phyloP scores from a whole-genome alignment of 225 moss, liverwort and hornwort genomes.

The Marchantia polymorpha region DNA sequence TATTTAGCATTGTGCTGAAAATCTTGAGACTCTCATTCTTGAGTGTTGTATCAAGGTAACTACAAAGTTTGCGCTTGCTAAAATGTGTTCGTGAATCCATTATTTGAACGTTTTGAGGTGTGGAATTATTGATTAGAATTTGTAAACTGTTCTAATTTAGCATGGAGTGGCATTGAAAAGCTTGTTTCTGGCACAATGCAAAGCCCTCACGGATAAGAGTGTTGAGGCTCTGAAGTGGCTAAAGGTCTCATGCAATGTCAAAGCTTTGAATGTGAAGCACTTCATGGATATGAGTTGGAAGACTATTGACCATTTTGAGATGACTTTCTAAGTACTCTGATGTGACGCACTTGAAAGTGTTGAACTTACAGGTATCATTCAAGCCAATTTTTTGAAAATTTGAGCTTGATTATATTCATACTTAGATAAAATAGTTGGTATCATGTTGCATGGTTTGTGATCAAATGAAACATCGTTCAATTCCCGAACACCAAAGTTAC shows the following conservation, averaged over 20 bases:
- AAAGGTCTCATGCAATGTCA: slow-evolving; percentile 33
- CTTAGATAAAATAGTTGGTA: too few relatives aligned
- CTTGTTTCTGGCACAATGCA: slow-evolving; percentile 60
- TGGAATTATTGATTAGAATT: slow-evolving; percentile 55
- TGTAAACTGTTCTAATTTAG: slow-evolving; percentile 41
- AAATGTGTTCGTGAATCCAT: slow-evolving; percentile 45
- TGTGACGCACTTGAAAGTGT: slow-evolving; percentile 41
- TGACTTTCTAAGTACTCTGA: slow-evolving; percentile 50
- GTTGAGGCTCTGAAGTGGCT: slow-evolving; percentile 52
- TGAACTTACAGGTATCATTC: neutral
- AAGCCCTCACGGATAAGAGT: slow-evolving; percentile 54
- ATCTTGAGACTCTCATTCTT: slow-evolving; percentile 49
- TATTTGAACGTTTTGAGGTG: slow-evolving; percentile 63
- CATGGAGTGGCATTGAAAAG: slow-evolving; percentile 56
- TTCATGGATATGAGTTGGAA: slow-evolving; percentile 53
- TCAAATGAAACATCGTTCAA: too few relatives aligned
- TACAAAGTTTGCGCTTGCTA: slow-evolving; percentile 50
- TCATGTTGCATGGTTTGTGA: too few relatives aligned
- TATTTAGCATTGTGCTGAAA: slow-evolving; percentile 42
- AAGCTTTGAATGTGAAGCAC: slow-evolving; percentile 67
- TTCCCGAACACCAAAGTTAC: too few relatives aligned
- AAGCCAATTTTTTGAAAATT: slow-evolving; percentile 2
- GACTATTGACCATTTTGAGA: slow-evolving; percentile 57
- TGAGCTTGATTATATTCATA: too few relatives aligned
- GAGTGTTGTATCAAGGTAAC: slow-evolving; percentile 60